A percentile compares a stretch with the other conserved stretches of the same genome.
Evolutionary conservation across 352 stramenopile genomes (phyloP).

Genomic region (Sclerospora graminicola): DNA sequence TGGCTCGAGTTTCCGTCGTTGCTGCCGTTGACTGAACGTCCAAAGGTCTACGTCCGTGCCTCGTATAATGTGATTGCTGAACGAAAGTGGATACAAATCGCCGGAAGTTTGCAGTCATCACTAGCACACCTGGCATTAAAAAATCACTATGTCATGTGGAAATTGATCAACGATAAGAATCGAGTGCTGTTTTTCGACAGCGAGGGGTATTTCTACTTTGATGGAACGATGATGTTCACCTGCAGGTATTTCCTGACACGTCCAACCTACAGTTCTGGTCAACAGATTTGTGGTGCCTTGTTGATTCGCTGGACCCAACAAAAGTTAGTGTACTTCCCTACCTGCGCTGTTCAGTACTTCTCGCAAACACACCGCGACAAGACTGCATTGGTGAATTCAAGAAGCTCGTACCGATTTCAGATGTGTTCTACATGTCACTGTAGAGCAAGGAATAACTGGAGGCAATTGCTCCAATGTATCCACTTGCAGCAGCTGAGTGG

Average conservation of each 20-base stretch:
- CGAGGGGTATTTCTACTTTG: slow-evolving; percentile 13
- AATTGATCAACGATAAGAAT: slow-evolving; percentile 23
- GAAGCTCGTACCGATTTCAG: slow-evolving; percentile 19
- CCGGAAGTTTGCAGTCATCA: slow-evolving; percentile 22
- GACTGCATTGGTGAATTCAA: slow-evolving; percentile 26
- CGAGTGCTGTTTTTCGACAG: slow-evolving; percentile 13
- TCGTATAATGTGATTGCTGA: slow-evolving; percentile 18
- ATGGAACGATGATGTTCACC: slow-evolving; percentile 3
- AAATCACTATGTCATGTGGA: slow-evolving; percentile 32
- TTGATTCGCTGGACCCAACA: neutral
- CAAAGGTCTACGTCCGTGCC: slow-evolving; percentile 16
- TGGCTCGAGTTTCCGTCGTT: slow-evolving; percentile 19
- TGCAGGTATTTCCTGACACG: neutral
- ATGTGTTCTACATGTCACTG: slow-evolving; percentile 25
- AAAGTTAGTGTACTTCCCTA: neutral
- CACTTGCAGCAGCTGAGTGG: slow-evolving; percentile 11
- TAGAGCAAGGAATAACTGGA: slow-evolving; percentile 22
- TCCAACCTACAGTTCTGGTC: neutral
- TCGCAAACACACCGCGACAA: slow-evolving; percentile 18
- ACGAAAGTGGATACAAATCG: slow-evolving; percentile 8
- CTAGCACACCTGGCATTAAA: slow-evolving; percentile 17
- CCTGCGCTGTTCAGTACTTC: slow-evolving; percentile 2
- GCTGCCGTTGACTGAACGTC: slow-evolving; percentile 14
- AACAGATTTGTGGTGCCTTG: slow-evolving; percentile 3
- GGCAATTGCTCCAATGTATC: slow-evolving; percentile 16